phyloP scores from a whole-genome alignment of 2,329 filamentous ascomycete genomes.

The Colletotrichum orbiculare region DNA sequence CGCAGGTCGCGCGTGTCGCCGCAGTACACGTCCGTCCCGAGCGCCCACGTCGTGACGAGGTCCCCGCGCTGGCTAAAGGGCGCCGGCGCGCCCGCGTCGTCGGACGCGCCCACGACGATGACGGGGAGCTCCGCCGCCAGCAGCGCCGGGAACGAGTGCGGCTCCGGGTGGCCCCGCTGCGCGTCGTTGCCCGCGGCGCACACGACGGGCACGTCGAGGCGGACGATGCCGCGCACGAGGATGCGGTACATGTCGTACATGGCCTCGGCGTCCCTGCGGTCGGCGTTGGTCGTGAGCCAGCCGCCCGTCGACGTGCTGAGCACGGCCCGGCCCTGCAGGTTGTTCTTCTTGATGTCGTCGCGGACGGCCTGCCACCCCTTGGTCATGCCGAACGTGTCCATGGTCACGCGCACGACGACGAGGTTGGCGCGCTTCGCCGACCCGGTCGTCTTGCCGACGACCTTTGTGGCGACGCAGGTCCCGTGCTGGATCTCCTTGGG shows the following conservation, averaged over 20 bases:
- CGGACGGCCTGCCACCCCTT: background rate
- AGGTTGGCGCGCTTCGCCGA: background rate
- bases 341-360: background rate
- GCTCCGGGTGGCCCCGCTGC: background rate
- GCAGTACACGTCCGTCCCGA: background rate
- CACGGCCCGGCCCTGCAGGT: background rate
- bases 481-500: background rate
- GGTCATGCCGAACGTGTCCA: background rate
- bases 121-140: background rate
- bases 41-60: background rate
- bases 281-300: background rate
- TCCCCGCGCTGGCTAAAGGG: background rate
- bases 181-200: background rate
- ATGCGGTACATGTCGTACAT: background rate
- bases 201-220: background rate
- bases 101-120: background rate
- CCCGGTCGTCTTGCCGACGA: background rate
- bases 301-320: background rate
- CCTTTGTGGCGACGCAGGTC: background rate
- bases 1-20: background rate
- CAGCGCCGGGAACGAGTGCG: background rate
- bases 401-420: background rate
- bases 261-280: background rate
- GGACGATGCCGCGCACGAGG: background rate
- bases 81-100: background rate